Percentiles rank a stretch among this genome's conserved stretches.
These are phyloP conservation scores for Candida boidinii DNA, from an alignment of 805 yeast species.

Conservation along the genomic window DNA sequence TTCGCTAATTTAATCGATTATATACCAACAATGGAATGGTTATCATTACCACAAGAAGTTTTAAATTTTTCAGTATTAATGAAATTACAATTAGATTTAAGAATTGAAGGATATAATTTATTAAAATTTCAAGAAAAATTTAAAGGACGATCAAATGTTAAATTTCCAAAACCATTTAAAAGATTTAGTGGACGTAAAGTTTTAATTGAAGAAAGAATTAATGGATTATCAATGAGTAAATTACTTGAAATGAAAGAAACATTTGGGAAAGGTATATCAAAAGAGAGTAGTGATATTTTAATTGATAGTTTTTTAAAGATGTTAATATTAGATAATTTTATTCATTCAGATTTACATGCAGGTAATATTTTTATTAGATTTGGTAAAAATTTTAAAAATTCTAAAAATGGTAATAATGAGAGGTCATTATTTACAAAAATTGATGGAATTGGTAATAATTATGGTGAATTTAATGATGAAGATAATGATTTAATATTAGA, in stretches of 20 bases:
- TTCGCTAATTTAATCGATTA: slow-evolving; percentile 64
- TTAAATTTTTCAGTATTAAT: slow-evolving; percentile 78
- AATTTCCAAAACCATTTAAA: slow-evolving; percentile 73
- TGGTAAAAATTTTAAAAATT: slow-evolving; percentile 30
- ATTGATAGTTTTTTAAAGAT: slow-evolving; percentile 88
- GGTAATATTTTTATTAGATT: slow-evolving; percentile 74
- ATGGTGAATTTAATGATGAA: no score
- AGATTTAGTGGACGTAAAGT: slow-evolving; percentile 60
- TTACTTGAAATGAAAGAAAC: slow-evolving; percentile 47
- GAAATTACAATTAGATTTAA: slow-evolving; percentile 80
- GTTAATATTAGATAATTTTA: slow-evolving; percentile 88
- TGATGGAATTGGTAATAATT: no score
- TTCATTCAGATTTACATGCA: slow-evolving; percentile 95
- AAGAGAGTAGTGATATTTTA: slow-evolving; percentile 68
- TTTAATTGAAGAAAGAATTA: slow-evolving; percentile 76
- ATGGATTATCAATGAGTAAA: slow-evolving; percentile 75
- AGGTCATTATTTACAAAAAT: slow-evolving; percentile 31
- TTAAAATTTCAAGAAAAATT: slow-evolving; percentile 66
- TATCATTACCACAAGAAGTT: slow-evolving; percentile 90
- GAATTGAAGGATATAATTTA: slow-evolving; percentile 84
- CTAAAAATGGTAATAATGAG: slow-evolving; percentile 12
- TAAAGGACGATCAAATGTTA: slow-evolving; percentile 44
- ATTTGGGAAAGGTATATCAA: slow-evolving; percentile 39
- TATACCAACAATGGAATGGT: slow-evolving; percentile 96
- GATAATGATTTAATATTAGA: slow-evolving; percentile 39